These are phyloP conservation scores for Ichthyophthirius multifiliis DNA, from an alignment of 169 alveolate genomes.

Conservation along the genomic window DNA sequence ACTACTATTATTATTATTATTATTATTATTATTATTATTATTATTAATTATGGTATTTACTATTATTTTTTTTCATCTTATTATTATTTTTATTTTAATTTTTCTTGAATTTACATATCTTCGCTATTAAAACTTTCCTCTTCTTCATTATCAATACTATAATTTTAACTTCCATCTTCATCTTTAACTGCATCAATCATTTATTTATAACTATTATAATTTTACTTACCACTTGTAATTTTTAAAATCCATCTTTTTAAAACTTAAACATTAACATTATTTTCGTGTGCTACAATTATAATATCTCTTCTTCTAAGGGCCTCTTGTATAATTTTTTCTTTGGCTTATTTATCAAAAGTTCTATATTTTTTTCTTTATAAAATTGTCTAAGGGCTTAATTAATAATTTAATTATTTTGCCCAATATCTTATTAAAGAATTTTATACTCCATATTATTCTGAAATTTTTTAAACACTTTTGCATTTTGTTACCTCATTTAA, in stretches of 20 bases:
- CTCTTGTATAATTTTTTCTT: not conserved
- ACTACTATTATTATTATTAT: too few species aligned
- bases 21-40: too few species aligned
- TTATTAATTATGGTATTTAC: too few species aligned
- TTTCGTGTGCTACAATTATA: not conserved
- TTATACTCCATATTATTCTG: not conserved
- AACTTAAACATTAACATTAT: not conserved
- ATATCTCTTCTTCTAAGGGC: not conserved
- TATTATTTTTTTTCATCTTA: too few species aligned
- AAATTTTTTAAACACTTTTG: not conserved
- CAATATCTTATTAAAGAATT: not conserved
- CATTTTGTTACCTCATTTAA: not conserved
- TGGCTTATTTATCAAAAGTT: not conserved
- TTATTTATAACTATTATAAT: not conserved
- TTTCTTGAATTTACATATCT: too few species aligned
- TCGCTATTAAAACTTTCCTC: too few species aligned
- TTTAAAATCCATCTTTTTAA: conserved; percentile 10
- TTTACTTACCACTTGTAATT: not conserved
- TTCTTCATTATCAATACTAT: too few species aligned
- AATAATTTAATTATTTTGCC: not conserved
- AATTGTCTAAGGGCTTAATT: not conserved
- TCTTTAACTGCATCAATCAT: not conserved
- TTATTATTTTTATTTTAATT: too few species aligned
- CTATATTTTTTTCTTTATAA: not conserved
- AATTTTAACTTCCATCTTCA: not conserved